Evolutionary conservation across 345 rosid species (phyloP), one percentile per base, ranked within the genome.

Genomic region (Bretschneidera sinensis): DNA sequence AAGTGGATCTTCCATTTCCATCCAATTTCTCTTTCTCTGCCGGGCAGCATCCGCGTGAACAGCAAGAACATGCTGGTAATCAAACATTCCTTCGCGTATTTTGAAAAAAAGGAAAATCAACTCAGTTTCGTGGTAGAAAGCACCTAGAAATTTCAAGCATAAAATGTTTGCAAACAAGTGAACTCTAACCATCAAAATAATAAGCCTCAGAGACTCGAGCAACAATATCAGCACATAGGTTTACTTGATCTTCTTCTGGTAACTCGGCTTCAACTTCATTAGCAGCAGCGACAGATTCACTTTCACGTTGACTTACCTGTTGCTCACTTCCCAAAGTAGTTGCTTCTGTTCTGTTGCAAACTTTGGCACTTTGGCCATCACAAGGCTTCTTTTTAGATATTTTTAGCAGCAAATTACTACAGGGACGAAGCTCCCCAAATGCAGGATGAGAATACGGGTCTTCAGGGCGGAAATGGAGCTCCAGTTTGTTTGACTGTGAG

Each of bases 11-110:
- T 72, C 81, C 61, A 72, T 50, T 71, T 89, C 96, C 28, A 74
- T 64, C 81, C 83, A 76, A 57, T 76, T 84, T 75, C 87, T 80
- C 82, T 86, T 89, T 68, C 74, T 87, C 72, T 76, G 70, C 60
- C 73, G 76, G 16, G 94, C 89, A 66, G 61, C 71, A 54, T 86
- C 83, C 3, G 95, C 91, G 48, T 92, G 97, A 78, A 89, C 87
- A 55, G 91, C 75, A 49, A 92, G 73, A 51, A 92, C 97, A 80
- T 89, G 97, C 78, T 92, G 98, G 67, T 87, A 92, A 71, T 92
- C 98, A 21, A 70, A 94, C 97, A 89, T 89, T 58, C 98, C 98
- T 92, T 70, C 4, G 51, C 21, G 51, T 77, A 64, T 57, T 49
- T 49, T 39, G n/a, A 28, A 21, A 52, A 43, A 21, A 23, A 17